Evolutionary conservation across 2,329 filamentous ascomycete genomes (phyloP).

Genomic region (Trichoderma arundinaceum): DNA sequence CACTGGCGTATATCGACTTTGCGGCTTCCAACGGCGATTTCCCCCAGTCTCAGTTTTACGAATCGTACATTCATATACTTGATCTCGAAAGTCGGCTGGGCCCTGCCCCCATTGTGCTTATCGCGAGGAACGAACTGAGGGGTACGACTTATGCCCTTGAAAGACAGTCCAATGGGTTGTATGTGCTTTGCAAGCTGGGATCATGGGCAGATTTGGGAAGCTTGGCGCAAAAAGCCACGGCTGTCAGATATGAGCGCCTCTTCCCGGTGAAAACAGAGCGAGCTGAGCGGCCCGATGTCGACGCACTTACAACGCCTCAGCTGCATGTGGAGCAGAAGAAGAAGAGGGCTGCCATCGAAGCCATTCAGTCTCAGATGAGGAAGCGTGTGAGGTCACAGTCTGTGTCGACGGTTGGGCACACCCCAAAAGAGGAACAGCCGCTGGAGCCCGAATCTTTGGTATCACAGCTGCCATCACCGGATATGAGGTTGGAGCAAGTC

Average conservation of each 20-base stretch:
- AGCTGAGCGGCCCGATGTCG: conserved; percentile 34
- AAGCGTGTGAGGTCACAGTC: conserved; percentile 56
- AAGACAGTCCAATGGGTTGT: conserved; percentile 64
- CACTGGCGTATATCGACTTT: conserved; percentile 67
- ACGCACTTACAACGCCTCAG: conserved; percentile 50
- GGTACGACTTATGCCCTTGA: conserved; percentile 68
- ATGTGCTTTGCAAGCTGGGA: conserved; percentile 71
- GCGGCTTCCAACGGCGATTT: conserved; percentile 56
- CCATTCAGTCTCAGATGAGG: conserved; percentile 65
- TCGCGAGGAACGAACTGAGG: conserved; percentile 64
- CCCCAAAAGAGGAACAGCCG: conserved; percentile 34
- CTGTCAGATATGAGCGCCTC: conserved; percentile 43
- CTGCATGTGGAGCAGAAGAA: conserved; percentile 58
- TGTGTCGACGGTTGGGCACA: conserved; percentile 46
- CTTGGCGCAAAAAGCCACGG: conserved; percentile 57
- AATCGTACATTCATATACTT: conserved; percentile 66
- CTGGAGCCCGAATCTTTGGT: conserved; percentile 32
- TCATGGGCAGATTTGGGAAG: conserved; percentile 66
- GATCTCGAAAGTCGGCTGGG: conserved; percentile 67
- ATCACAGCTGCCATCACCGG: conserved; percentile 36
- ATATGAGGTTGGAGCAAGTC: conserved; percentile 34
- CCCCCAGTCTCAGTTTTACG: conserved; percentile 61
- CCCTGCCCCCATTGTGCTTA: conserved; percentile 60
- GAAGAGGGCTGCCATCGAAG: conserved; percentile 65
- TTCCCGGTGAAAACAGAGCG: conserved; percentile 34